Conservation (phyloP, 805 yeast species). For the Ogataea nonfermentans region DNA sequence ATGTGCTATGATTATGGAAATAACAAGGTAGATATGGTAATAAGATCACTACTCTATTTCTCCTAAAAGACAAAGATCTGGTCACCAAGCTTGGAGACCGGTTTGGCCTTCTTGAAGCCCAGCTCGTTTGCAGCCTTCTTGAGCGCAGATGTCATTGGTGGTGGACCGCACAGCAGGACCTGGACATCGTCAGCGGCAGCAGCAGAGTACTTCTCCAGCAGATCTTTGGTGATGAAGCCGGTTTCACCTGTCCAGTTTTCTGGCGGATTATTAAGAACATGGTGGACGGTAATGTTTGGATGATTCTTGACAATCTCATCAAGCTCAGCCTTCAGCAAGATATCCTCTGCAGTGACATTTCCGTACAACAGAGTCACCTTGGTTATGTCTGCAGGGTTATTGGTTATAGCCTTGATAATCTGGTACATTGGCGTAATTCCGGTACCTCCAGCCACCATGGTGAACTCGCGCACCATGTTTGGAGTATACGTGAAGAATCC, state of each 20-base stretch:
- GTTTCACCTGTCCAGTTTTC: slow-evolving; percentile 71
- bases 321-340: slow-evolving; percentile 75
- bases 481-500: slow-evolving; percentile 83
- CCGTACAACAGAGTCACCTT: slow-evolving; percentile 76
- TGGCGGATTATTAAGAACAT: slow-evolving; percentile 73
- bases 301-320: slow-evolving; percentile 58
- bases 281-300: slow-evolving; percentile 64
- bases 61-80: slow-evolving; percentile 80
- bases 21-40: not conserved
- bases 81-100: slow-evolving; percentile 86
- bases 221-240: slow-evolving; percentile 79
- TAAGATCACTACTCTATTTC: not conserved
- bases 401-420: slow-evolving; percentile 76
- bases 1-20: not conserved
- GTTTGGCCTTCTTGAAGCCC: slow-evolving; percentile 82
- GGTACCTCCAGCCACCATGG: slow-evolving; percentile 96
- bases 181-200: slow-evolving; percentile 57
- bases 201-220: slow-evolving; percentile 64
- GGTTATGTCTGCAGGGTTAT: slow-evolving; percentile 76
- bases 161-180: slow-evolving; percentile 90
- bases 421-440: slow-evolving; percentile 97
- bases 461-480: slow-evolving; percentile 68
- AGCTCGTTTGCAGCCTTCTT: slow-evolving; percentile 73
- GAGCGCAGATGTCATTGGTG: slow-evolving; percentile 83
- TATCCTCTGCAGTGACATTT: slow-evolving; percentile 75